A percentile compares a stretch with the other conserved stretches of the same genome.
phyloP scores from a whole-genome alignment of 257 asterid species.

The Capsicum pubescens region DNA sequence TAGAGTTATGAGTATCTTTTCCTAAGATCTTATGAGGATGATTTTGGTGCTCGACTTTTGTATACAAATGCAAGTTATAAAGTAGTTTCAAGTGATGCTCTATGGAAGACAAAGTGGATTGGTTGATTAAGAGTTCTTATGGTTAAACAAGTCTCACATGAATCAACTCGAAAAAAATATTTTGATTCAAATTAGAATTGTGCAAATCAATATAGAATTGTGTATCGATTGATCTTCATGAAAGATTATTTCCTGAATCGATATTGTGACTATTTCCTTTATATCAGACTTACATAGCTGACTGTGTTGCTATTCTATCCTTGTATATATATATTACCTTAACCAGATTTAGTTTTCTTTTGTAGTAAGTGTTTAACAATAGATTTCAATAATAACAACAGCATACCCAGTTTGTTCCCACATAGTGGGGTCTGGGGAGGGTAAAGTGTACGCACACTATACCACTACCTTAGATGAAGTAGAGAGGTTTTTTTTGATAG shows the following conservation, averaged over 20 bases:
- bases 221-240: neutral
- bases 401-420: no score
- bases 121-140: slow-evolving; percentile 70
- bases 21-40: slow-evolving; percentile 80
- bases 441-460: no score
- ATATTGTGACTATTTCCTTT: slow-evolving; percentile 17
- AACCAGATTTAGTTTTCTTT: neutral
- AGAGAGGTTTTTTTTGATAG: no score
- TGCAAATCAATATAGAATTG: neutral
- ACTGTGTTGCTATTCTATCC: neutral
- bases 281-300: neutral
- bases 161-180: neutral
- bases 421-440: no score
- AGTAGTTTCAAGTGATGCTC: slow-evolving; percentile 67
- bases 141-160: slow-evolving; percentile 43
- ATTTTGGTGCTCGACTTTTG: slow-evolving; percentile 65
- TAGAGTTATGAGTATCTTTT: slow-evolving; percentile 81
- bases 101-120: slow-evolving; percentile 73
- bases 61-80: slow-evolving; percentile 71
- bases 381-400: no score
- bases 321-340: neutral
- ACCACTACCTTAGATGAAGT: no score
- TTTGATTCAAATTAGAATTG: neutral
- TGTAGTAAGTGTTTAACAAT: neutral
- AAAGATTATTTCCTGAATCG: neutral